These are phyloP conservation scores for Auriculariales sp. DNA, from an alignment of 768 basidiomycete genomes.

Conservation along the genomic window DNA sequence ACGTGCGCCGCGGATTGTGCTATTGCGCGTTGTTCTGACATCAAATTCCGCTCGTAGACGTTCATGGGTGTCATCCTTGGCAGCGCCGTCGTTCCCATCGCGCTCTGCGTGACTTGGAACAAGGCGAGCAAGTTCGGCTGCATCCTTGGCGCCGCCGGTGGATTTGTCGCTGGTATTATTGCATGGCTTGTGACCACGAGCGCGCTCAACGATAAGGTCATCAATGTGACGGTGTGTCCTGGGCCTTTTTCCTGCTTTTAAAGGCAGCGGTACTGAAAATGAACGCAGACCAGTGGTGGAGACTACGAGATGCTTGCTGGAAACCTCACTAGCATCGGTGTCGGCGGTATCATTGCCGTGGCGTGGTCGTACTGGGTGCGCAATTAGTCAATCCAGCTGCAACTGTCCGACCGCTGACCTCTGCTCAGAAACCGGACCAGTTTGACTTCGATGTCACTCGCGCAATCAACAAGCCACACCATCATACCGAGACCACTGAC, in stretches of 20 bases:
- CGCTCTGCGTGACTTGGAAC: slow-evolving; percentile 71
- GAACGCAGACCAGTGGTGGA: slow-evolving; percentile 32
- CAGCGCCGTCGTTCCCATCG: slow-evolving; percentile 76
- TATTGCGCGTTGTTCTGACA: background rate
- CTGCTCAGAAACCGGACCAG: slow-evolving; percentile 54
- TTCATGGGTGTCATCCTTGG: slow-evolving; percentile 84
- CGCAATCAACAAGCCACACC: slow-evolving; percentile 44
- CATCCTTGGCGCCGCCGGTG: slow-evolving; percentile 53
- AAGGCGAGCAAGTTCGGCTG: slow-evolving; percentile 80
- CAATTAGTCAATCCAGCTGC: background rate
- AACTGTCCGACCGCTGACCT: background rate
- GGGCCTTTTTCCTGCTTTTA: background rate
- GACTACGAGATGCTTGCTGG: slow-evolving; percentile 74
- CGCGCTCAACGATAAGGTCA: slow-evolving; percentile 47
- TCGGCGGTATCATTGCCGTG: slow-evolving; percentile 65
- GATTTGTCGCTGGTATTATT: slow-evolving; percentile 53
- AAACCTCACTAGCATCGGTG: slow-evolving; percentile 72
- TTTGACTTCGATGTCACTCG: slow-evolving; percentile 74
- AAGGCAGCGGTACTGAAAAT: no score
- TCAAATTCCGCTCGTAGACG: slow-evolving; percentile 27
- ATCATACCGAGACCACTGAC: background rate
- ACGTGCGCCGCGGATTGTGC: slow-evolving; percentile 33
- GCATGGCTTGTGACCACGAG: slow-evolving; percentile 81
- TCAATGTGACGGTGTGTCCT: slow-evolving; percentile 52
- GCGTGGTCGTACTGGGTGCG: slow-evolving; percentile 48